Conservation (phyloP, 306 rosid genomes). For the Dalbergia cochinchinensis region DNA sequence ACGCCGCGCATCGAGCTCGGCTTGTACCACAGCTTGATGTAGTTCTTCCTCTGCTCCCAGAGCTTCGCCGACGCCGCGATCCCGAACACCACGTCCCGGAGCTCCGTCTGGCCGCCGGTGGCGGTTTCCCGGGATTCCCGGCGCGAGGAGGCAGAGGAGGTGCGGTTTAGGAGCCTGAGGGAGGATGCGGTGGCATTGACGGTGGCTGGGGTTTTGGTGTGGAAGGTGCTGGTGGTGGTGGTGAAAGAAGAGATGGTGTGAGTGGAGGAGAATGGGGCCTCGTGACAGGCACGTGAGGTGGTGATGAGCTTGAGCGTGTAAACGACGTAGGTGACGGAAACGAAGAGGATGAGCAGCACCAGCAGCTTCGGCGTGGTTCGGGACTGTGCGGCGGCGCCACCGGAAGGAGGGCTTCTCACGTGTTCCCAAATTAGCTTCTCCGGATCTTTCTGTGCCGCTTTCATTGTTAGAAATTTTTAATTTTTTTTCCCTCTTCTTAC, state of each 20-base stretch:
- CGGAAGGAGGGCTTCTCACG: slow-evolving; percentile 59
- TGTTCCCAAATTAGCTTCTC: slow-evolving; percentile 79
- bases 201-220: not conserved
- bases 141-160: slow-evolving; percentile 1
- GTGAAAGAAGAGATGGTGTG: slow-evolving; percentile 31
- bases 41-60: slow-evolving; percentile 81
- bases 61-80: slow-evolving; percentile 95
- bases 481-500: too few species aligned
- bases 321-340: slow-evolving; percentile 73
- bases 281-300: slow-evolving; percentile 65
- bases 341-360: slow-evolving; percentile 74
- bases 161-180: slow-evolving; percentile 11
- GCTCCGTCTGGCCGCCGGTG: slow-evolving; percentile 49
- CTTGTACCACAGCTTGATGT: slow-evolving; percentile 92
- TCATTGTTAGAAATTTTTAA: not conserved
- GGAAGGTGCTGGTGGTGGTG: not conserved
- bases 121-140: slow-evolving; percentile 40
- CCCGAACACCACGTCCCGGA: slow-evolving; percentile 81
- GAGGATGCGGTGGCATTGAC: slow-evolving; percentile 44
- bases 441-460: slow-evolving; percentile 50
- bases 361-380: slow-evolving; percentile 63
- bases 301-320: slow-evolving; percentile 87
- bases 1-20: slow-evolving; percentile 81
- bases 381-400: slow-evolving; percentile 46
- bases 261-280: slow-evolving; percentile 50